phyloP scores from a whole-genome alignment of 2,329 filamentous ascomycete genomes.

The Trichoderma hamatum region DNA sequence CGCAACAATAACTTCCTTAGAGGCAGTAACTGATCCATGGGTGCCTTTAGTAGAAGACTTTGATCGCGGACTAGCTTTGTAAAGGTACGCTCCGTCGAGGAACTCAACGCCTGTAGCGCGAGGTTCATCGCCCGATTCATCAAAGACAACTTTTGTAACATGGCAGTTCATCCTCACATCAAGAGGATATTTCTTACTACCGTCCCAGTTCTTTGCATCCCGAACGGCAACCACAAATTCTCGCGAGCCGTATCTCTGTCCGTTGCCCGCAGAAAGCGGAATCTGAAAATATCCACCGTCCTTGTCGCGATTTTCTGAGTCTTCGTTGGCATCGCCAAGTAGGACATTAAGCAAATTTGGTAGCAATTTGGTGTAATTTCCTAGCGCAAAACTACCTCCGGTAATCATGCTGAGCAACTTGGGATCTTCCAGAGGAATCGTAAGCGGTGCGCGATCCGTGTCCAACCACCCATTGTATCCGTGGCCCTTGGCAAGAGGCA shows the following conservation, averaged over 20 bases:
- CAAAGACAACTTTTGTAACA: slow-evolving; percentile 51
- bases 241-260: slow-evolving; percentile 47
- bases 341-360: too few species aligned
- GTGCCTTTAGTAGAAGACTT: too few species aligned
- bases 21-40: too few species aligned
- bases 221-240: slow-evolving; percentile 49
- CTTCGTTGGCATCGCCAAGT: too few species aligned
- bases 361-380: too few species aligned
- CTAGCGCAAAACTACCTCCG: too few species aligned
- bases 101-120: slow-evolving; percentile 54
- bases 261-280: too few species aligned
- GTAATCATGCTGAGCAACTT: too few species aligned
- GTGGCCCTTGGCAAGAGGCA: slow-evolving; percentile 50
- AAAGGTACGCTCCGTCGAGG: slow-evolving; percentile 50
- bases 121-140: slow-evolving; percentile 42
- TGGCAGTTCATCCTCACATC: slow-evolving; percentile 55
- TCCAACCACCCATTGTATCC: slow-evolving; percentile 61
- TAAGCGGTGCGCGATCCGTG: slow-evolving; percentile 54
- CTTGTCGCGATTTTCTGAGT: too few species aligned
- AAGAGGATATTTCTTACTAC: slow-evolving; percentile 57
- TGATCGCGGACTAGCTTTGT: slow-evolving; percentile 47
- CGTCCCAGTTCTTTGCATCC: slow-evolving; percentile 47
- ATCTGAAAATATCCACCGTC: too few species aligned
- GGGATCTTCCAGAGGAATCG: slow-evolving; percentile 42
- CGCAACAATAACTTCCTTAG: slow-evolving; percentile 51